Base-by-base conservation (phyloP, 345 rosid species). In the Psidium guajava region DNA sequence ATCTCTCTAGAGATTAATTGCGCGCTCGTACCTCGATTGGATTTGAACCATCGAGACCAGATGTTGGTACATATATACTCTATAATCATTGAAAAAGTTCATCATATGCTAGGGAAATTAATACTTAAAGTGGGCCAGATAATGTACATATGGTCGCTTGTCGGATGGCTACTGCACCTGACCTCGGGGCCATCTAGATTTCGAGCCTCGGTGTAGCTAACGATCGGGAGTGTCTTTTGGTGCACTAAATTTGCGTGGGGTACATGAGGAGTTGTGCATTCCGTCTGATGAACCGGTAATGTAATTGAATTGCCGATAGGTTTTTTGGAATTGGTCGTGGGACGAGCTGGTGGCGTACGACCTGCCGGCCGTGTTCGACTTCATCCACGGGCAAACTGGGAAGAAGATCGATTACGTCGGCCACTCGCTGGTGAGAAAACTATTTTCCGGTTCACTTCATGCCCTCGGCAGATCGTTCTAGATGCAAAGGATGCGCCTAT, bases 271-370 rank as follows among this genome's bases (percentile, higher is more conserved):
- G 6, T 15, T 27, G 21, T 28, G 74, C 42, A 61, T 28, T 32
- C 27, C 9, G 74, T 27, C 56, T 25, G n/a, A 14, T 81, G 42
- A 52, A 54, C 84, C 28, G 82, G 3, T 87, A 6, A 5, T 44
- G 47, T 36, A 53, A 81, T 54, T 44, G 44, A 44, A 64, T 57
- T 51, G 54, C 25, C 82, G 85, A 49, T 92, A 97, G 98, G 93
- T 85, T 24, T 97, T 90, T 59, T 97, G 99, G 99, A 85, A 96
- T 80, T 96, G 98, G 99, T 91, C 98, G 24, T 96, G 98, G 98
- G 99, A 97, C 88, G 98, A 97, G 82, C 86, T 97, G 10, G 98
- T 93, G 61, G 77, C 85, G 32, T 93, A 52, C 75, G 99, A 97
- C 86, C 87, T 95, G 11, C 98, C 98, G 8, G 96, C 98, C 20